Conservation (phyloP, 805 yeast species). For the Metschnikowia rubicola region DNA sequence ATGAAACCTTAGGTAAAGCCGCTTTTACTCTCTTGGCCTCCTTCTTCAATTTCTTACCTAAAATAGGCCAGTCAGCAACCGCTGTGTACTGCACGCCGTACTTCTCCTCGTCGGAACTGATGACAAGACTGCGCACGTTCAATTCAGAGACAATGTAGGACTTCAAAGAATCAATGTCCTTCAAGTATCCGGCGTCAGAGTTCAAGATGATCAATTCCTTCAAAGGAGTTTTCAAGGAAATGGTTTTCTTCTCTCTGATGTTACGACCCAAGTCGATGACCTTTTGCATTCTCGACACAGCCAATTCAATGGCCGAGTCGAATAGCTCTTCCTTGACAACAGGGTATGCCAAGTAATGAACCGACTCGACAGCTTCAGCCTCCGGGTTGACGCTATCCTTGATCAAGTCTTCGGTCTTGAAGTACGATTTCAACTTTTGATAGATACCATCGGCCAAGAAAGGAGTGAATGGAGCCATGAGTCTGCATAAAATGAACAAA, state of each 20-base stretch:
- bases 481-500: conserved; percentile 80
- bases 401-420: conserved; percentile 56
- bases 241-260: conserved; percentile 92
- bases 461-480: conserved; percentile 99
- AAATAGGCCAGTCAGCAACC: conserved; percentile 98
- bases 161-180: conserved; percentile 74
- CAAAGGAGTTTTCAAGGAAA: conserved; percentile 93
- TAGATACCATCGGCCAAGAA: conserved; percentile 89
- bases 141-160: conserved; percentile 84
- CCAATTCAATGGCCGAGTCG: conserved; percentile 78
- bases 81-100: conserved; percentile 91
- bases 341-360: conserved; percentile 93
- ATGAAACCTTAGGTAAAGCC: conserved; percentile 78
- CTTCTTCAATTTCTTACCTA: conserved; percentile 94
- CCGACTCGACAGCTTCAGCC: conserved; percentile 68
- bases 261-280: conserved; percentile 95
- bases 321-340: conserved; percentile 72
- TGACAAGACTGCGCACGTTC: conserved; percentile 82
- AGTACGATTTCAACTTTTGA: conserved; percentile 62
- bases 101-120: conserved; percentile 85
- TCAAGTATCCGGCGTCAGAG: conserved; percentile 67
- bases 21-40: conserved; percentile 93
- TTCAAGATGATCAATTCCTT: conserved; percentile 83
- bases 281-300: conserved; percentile 93
- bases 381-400: conserved; percentile 36